Conservation (phyloP, 169 alveolate species). For the Plasmodium blacklocki region DNA sequence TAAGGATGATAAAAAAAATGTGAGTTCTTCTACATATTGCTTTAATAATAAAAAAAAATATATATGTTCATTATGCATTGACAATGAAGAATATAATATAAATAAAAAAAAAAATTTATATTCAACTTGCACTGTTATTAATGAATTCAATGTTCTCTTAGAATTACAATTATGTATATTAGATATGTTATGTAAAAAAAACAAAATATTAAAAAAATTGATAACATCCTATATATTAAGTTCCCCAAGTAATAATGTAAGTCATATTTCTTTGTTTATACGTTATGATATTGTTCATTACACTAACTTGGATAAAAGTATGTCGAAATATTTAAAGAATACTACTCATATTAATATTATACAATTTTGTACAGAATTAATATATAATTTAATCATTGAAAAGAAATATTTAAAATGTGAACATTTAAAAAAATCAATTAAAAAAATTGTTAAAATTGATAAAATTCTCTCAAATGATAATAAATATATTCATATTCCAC, state of each 20-base stretch:
- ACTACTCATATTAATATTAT: slow-evolving; percentile 23
- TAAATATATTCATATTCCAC: background rate
- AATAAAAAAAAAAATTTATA: background rate
- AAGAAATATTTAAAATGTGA: slow-evolving; percentile 34
- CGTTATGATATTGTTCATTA: slow-evolving; percentile 56
- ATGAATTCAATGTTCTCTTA: slow-evolving; percentile 32
- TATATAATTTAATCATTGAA: slow-evolving; percentile 32
- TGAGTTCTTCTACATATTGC: too few relatives aligned
- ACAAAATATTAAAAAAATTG: slow-evolving; percentile 28
- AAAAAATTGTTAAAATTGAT: slow-evolving; percentile 14
- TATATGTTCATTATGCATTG: background rate
- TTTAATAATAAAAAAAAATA: background rate
- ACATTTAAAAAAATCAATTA: slow-evolving; percentile 39
- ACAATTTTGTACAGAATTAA: slow-evolving; percentile 33
- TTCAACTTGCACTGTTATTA: background rate
- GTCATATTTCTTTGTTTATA: slow-evolving; percentile 23
- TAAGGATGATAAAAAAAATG: background rate
- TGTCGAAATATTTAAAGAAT: slow-evolving; percentile 19
- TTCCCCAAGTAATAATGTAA: slow-evolving; percentile 39
- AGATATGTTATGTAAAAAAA: slow-evolving; percentile 51
- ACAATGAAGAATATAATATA: background rate
- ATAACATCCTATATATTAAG: slow-evolving; percentile 53
- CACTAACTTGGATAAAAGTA: slow-evolving; percentile 26
- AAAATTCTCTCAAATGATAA: slow-evolving; percentile 28
- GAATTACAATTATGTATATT: slow-evolving; percentile 72